Conservation (phyloP, 2,329 filamentous ascomycete species). For the Neofusicoccum ribis region DNA sequence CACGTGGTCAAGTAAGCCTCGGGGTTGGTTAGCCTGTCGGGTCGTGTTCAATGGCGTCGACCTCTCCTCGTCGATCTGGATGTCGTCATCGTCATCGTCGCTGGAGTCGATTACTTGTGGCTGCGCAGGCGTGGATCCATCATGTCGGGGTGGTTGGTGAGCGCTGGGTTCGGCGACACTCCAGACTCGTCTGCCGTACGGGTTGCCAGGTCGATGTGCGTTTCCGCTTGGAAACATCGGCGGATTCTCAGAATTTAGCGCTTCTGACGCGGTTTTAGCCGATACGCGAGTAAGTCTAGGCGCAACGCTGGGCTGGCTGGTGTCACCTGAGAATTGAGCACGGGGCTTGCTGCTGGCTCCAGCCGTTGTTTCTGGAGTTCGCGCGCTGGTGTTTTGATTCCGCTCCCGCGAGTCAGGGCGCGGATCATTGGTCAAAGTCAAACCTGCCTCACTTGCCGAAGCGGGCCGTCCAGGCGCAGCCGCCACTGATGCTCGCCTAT, state of each 20-base stretch:
- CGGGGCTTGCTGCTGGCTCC: neutral
- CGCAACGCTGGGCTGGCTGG: neutral
- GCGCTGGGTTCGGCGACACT: neutral
- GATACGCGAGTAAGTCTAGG: neutral
- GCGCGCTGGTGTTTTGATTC: conserved; percentile 17
- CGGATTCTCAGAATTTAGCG: conserved; percentile 5
- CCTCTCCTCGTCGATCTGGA: conserved; percentile 1
- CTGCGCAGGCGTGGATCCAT: neutral
- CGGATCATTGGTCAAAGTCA: neutral
- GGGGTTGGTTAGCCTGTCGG: neutral
- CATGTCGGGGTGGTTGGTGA: neutral
- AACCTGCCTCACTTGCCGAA: conserved; percentile 2
- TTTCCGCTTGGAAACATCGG: neutral
- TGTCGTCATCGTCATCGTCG: conserved; percentile 2
- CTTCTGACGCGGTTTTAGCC: conserved; percentile 3
- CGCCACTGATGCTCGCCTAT: neutral
- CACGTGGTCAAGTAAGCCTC: neutral
- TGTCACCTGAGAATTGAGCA: conserved; percentile 11
- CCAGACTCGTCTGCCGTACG: conserved; percentile 1
- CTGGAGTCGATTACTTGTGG: neutral
- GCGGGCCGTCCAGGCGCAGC: neutral
- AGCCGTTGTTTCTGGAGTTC: neutral
- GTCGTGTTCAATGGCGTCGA: neutral
- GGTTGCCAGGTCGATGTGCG: conserved; percentile 13
- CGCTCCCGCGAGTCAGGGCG: conserved; percentile 3